Conservation (phyloP, 1,284 basidiomycete genomes). For the Thelephora terrestris region DNA sequence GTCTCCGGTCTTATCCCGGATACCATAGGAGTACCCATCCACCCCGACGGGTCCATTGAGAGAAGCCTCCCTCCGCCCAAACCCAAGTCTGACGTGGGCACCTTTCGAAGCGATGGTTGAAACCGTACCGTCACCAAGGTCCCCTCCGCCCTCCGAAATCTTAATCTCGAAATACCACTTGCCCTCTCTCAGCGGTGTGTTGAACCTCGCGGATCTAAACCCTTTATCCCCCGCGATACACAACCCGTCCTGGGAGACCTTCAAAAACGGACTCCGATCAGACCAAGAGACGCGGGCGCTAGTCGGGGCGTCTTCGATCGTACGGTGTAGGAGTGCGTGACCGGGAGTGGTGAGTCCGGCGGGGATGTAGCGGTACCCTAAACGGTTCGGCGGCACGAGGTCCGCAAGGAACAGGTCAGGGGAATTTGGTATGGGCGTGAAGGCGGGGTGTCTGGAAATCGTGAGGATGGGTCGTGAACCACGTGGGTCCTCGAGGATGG, state of each 20-base stretch:
- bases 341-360: slow-evolving; percentile 65
- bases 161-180: slow-evolving; percentile 93
- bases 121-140: slow-evolving; percentile 17
- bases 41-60: slow-evolving; percentile 90
- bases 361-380: slow-evolving; percentile 73
- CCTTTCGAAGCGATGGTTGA: slow-evolving; percentile 27
- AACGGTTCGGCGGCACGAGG: slow-evolving; percentile 59
- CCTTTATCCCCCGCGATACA: slow-evolving; percentile 79
- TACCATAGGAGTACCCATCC: slow-evolving; percentile 90
- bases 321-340: slow-evolving; percentile 53
- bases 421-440: slow-evolving; percentile 44
- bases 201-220: slow-evolving; percentile 83
- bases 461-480: slow-evolving; percentile 54
- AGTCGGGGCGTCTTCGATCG: slow-evolving; percentile 66
- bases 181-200: slow-evolving; percentile 84
- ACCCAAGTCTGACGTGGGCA: slow-evolving; percentile 84
- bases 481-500: slow-evolving; percentile 47
- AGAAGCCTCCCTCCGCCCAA: slow-evolving; percentile 85
- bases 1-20: slow-evolving; percentile 87
- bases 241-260: slow-evolving; percentile 74
- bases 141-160: slow-evolving; percentile 70
- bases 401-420: slow-evolving; percentile 57
- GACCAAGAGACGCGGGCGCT: slow-evolving; percentile 74
- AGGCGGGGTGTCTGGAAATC: slow-evolving; percentile 61
- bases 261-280: slow-evolving; percentile 73